Evolutionary conservation across 768 basidiomycete species (phyloP).

Genomic region (Tulasnella sp.): DNA sequence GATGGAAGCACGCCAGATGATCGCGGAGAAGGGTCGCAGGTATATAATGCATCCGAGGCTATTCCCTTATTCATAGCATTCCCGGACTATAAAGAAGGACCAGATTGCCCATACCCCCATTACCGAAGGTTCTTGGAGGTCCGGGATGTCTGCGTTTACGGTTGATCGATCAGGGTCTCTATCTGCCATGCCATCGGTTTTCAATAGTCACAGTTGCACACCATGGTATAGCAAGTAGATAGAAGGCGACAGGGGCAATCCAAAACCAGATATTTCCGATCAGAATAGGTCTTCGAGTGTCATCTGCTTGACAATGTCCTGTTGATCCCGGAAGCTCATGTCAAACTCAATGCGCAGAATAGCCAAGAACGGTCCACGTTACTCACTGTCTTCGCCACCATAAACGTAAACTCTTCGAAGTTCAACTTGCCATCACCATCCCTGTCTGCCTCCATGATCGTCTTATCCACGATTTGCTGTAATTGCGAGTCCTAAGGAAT

Average conservation of each 20-base stretch:
- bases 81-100: too few species aligned
- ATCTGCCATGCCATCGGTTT: too few species aligned
- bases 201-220: background rate
- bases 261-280: background rate
- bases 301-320: conserved; percentile 99
- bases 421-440: conserved; percentile 90
- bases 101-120: too few species aligned
- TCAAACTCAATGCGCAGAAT: background rate
- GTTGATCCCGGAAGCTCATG: background rate
- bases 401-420: conserved; percentile 93
- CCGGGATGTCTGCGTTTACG: too few species aligned
- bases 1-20: too few species aligned
- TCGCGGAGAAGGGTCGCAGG: too few species aligned
- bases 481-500: conserved; percentile 92
- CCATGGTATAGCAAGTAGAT: background rate
- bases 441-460: conserved; percentile 98
- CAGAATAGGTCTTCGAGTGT: conserved; percentile 88
- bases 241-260: background rate
- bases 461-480: conserved; percentile 99
- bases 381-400: conserved; percentile 92
- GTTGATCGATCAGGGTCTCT: too few species aligned
- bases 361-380: background rate
- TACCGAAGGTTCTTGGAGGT: too few species aligned
- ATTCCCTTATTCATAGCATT: too few species aligned
- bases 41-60: too few species aligned